Evolutionary conservation across 2,329 filamentous ascomycete species (phyloP).

Genomic region (Metarhizium guizhouense): DNA sequence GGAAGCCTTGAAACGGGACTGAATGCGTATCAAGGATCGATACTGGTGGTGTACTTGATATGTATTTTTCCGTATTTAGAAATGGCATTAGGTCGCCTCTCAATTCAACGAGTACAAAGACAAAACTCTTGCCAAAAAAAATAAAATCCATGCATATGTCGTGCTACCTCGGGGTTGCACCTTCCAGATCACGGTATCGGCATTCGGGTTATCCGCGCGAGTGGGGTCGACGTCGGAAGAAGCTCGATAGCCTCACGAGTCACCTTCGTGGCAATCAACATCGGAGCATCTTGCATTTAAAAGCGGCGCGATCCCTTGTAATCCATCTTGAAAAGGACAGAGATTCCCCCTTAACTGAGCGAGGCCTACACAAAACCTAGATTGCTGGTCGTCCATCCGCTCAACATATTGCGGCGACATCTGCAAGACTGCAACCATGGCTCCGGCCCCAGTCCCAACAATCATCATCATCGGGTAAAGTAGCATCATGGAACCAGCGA

Average conservation of each 20-base stretch:
- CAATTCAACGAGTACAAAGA: too few relatives aligned
- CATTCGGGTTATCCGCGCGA: background rate
- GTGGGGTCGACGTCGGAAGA: background rate
- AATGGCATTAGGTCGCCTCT: too few relatives aligned
- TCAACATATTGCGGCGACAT: background rate
- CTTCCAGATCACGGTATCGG: background rate
- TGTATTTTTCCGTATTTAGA: too few relatives aligned
- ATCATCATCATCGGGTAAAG: slow-evolving; percentile 8
- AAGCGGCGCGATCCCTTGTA: too few relatives aligned
- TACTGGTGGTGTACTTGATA: too few relatives aligned
- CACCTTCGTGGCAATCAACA: background rate
- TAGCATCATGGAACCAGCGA: background rate
- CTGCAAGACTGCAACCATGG: background rate
- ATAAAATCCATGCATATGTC: too few relatives aligned
- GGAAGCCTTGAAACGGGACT: slow-evolving; percentile 26
- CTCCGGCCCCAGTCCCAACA: background rate
- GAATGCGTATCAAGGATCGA: too few relatives aligned
- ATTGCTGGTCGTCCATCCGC: background rate
- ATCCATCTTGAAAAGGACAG: too few relatives aligned
- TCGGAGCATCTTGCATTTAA: too few relatives aligned
- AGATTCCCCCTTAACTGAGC: too few relatives aligned
- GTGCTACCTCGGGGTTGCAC: background rate
- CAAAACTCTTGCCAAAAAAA: too few relatives aligned
- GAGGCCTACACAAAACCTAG: background rate
- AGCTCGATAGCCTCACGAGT: too few relatives aligned